These are phyloP conservation scores for Stereocaulon alpinum DNA, from an alignment of 495 filamentous ascomycete genomes.

Conservation along the genomic window DNA sequence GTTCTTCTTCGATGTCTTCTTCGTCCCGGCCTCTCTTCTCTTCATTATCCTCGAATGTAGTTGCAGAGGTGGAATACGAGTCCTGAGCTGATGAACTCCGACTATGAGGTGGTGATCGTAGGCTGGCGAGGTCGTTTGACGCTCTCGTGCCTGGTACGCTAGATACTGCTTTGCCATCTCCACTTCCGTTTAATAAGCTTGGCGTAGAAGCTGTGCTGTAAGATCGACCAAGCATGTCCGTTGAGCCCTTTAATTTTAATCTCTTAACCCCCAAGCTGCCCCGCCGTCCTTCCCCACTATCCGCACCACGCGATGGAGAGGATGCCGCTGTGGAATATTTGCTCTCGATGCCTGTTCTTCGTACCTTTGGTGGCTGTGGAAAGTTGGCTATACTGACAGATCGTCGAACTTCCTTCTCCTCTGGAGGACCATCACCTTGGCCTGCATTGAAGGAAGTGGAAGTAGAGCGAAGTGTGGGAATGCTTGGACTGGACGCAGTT, in stretches of 20 bases:
- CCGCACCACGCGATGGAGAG: constrained; percentile 40
- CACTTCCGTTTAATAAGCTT: constrained; percentile 68
- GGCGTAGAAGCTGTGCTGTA: constrained; percentile 48
- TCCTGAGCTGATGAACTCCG: constrained; percentile 81
- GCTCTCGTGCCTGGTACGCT: constrained; percentile 45
- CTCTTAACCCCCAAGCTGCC: constrained; percentile 31
- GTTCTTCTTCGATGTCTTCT: constrained; percentile 30
- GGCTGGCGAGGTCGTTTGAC: constrained; percentile 59
- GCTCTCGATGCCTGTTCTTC: constrained; percentile 29
- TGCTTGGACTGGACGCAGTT: constrained; percentile 34
- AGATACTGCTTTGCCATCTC: constrained; percentile 60
- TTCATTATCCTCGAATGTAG: constrained; percentile 66
- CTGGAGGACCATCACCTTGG: constrained; percentile 39
- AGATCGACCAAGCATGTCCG: constrained; percentile 30
- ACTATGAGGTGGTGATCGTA: constrained; percentile 74
- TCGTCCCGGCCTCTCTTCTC: constrained; percentile 37
- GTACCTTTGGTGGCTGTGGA: constrained; percentile 68
- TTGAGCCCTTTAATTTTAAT: constrained; percentile 19
- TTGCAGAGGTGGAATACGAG: constrained; percentile 83
- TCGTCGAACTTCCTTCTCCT: constrained; percentile 61
- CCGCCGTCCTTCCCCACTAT: constrained; percentile 46
- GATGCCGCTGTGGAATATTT: constrained; percentile 13
- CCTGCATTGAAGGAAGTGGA: constrained; percentile 28
- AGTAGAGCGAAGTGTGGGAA: constrained; percentile 33
- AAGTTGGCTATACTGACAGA: constrained; percentile 87